phyloP scores from a whole-genome alignment of 805 yeast species.

The Wickerhamiella australiensis region DNA sequence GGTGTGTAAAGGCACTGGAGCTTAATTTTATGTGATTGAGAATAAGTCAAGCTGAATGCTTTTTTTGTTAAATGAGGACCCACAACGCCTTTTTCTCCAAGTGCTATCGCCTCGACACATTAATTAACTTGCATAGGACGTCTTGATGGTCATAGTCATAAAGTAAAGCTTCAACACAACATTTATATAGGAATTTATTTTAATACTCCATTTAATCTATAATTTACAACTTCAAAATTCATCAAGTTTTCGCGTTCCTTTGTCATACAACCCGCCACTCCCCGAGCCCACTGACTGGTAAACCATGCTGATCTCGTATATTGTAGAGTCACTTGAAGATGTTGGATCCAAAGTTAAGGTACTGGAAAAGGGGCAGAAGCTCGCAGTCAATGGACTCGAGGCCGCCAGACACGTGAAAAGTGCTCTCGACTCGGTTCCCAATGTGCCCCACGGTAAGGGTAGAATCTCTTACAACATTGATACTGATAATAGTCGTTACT shows the following conservation, averaged over 20 bases:
- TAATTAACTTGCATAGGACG: not conserved
- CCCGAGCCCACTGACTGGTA: not conserved
- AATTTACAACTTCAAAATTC: not conserved
- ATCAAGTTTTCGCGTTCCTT: constrained; percentile 1
- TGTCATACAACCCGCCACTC: constrained; percentile 2
- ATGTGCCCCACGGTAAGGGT: constrained; percentile 1
- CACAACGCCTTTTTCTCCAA: too few species aligned
- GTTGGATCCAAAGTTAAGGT: constrained; percentile 1
- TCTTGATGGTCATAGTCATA: not conserved
- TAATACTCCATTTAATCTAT: not conserved
- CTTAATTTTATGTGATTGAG: not conserved
- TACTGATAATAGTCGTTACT: not conserved
- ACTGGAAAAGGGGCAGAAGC: not conserved
- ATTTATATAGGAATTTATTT: not conserved
- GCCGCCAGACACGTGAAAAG: constrained; percentile 3
- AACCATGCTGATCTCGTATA: constrained; percentile 8
- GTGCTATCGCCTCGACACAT: too few species aligned
- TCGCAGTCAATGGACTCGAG: not conserved
- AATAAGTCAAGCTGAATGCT: too few species aligned
- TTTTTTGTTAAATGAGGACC: not conserved
- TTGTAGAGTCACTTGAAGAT: constrained; percentile 2
- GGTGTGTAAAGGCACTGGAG: not conserved
- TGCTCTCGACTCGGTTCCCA: not conserved
- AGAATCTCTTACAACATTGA: not conserved
- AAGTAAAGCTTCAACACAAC: not conserved